Conservation (phyloP, 2,329 filamentous ascomycete species). For the Penicillium sp. region DNA sequence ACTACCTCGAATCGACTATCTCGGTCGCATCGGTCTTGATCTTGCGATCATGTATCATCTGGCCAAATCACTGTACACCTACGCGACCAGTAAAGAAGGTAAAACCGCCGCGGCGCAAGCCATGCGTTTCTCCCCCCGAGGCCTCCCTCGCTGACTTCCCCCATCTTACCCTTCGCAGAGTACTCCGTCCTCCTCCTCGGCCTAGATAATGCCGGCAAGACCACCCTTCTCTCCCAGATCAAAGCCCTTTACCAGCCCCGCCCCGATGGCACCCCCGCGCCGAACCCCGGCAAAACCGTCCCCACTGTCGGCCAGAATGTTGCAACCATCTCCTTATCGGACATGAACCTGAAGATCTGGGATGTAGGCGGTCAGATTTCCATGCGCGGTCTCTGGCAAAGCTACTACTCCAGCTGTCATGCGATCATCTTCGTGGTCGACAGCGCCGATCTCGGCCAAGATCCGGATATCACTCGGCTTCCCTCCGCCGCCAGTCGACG, state of each 20-base stretch:
- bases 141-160: not conserved
- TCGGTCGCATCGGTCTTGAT: conserved; percentile 26
- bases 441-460: conserved; percentile 81
- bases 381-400: conserved; percentile 89
- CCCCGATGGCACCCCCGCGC: conserved; percentile 45
- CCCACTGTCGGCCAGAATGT: conserved; percentile 98
- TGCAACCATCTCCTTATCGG: conserved; percentile 82
- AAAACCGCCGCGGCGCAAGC: conserved; percentile 24
- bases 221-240: conserved; percentile 95
- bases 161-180: conserved; percentile 58
- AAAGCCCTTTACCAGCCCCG: conserved; percentile 74
- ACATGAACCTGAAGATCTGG: conserved; percentile 99
- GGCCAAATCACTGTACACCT: conserved; percentile 89
- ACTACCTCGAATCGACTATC: conserved; percentile 1
- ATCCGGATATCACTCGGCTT: conserved; percentile 68
- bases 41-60: conserved; percentile 81
- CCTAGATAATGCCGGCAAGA: conserved; percentile 97
- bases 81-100: conserved; percentile 97
- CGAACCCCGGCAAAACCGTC: conserved; percentile 79
- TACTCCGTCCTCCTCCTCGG: conserved; percentile 97
- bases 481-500: conserved; percentile 32
- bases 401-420: conserved; percentile 91
- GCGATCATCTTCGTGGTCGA: conserved; percentile 98
- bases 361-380: conserved; percentile 93
- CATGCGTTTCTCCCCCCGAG: not conserved